A percentile compares a stretch with the other conserved stretches of the same genome.
Conservation (phyloP, 2,329 filamentous ascomycete species). For the Penicillium sp. region DNA sequence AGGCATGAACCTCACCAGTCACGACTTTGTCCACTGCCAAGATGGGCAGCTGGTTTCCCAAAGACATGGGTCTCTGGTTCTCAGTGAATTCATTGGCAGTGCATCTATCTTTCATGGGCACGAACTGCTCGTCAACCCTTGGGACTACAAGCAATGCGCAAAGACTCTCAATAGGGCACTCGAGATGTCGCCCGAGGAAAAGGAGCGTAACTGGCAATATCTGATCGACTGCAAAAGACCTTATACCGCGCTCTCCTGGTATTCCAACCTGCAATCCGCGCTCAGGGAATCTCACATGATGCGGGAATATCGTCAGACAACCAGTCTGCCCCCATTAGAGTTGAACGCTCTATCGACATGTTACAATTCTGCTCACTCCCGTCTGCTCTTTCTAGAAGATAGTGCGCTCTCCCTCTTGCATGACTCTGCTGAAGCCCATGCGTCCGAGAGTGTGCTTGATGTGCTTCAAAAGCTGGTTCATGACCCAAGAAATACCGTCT, state of each 20-base stretch:
- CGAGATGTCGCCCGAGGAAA: conserved; percentile 72
- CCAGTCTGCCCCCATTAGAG: conserved; percentile 73
- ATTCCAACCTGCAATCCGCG: conserved; percentile 60
- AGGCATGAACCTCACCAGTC: conserved; percentile 91
- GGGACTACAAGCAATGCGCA: conserved; percentile 84
- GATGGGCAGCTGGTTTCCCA: conserved; percentile 67
- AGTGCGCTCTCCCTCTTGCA: conserved; percentile 62
- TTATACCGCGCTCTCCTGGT: conserved; percentile 79
- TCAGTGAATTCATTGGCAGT: conserved; percentile 92
- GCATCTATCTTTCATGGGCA: conserved; percentile 73
- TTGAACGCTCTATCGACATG: conserved; percentile 55
- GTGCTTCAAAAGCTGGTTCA: conserved; percentile 69
- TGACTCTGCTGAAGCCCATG: conserved; percentile 68
- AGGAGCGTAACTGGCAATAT: conserved; percentile 64
- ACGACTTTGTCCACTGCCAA: conserved; percentile 89
- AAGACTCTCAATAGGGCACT: conserved; percentile 75
- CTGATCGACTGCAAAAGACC: conserved; percentile 66
- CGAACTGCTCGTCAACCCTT: conserved; percentile 83
- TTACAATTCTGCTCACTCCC: conserved; percentile 59
- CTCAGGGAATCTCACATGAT: conserved; percentile 70
- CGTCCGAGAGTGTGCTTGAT: conserved; percentile 69
- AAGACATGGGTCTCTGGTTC: conserved; percentile 78
- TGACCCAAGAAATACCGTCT: conserved; percentile 75
- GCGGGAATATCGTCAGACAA: conserved; percentile 72
- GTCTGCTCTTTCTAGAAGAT: conserved; percentile 85